Evolutionary conservation across 2,329 filamentous ascomycete genomes (phyloP), one percentile per base, ranked within the genome.

Genomic region (Sphaerostilbella broomeana): DNA sequence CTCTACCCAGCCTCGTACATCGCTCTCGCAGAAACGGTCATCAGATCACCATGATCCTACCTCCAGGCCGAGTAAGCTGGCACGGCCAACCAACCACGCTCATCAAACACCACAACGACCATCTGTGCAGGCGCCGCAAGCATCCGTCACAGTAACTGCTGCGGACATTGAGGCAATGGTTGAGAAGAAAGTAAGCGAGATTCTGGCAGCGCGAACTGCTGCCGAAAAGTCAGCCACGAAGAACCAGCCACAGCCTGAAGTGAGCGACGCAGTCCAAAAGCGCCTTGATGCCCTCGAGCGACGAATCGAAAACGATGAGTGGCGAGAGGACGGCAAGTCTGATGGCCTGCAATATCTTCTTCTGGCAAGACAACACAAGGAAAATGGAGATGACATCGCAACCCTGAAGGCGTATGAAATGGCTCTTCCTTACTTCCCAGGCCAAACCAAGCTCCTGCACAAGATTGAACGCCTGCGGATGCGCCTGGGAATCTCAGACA

Each of bases 341-440:
- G 86, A 95, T 47, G 92, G 90, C 0, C 63, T 97, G 19, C 84
- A 87, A 9, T 87, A 84, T 52, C 65, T 97, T 22, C 70, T 95
- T n/a, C 87, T 92, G 72, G 90, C 87, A 1, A 85, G 92, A 49
- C 88, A 95, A 58, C 85, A 94, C 55, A 88, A 89, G 56, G 86
- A 87, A 37, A 74, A 79, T 4, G 87, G 87, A 2, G 86, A 95
- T 50, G 80, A 94, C 36, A 69, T 68, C 4, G 84, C 77, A 22
- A 87, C 89, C 0, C 64, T 97, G 44, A 79, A 78, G 51, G 90
- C 92, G 78, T 95, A 94, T 56, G 82, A 90, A 58, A 69, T 86
- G 47, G 90, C 90, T 0, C 64, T 87, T 37, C 84, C 86, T 0
- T 92, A 79, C 61, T 97, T 97, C 52, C 89, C 89, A 0, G 81